Conservation (phyloP, 768 basidiomycete genomes). For the Terana coerulea region DNA sequence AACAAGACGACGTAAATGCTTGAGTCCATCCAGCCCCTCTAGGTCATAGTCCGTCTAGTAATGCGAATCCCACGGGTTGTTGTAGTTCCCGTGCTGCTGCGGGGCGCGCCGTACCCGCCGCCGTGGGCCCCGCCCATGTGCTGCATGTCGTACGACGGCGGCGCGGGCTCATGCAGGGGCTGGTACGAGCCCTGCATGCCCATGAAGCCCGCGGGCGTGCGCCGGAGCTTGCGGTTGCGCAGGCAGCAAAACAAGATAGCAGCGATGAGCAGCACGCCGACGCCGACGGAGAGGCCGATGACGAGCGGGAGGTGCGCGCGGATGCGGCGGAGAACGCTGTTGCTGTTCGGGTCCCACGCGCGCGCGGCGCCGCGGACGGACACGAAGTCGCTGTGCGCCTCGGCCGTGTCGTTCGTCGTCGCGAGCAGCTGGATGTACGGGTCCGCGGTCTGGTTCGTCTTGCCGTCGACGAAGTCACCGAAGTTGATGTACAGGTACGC, state of each 20-base stretch:
- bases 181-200: constrained; percentile 23
- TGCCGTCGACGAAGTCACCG: constrained; percentile 53
- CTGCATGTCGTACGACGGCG: constrained; percentile 27
- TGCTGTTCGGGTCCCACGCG: constrained; percentile 12
- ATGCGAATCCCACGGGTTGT: constrained; percentile 25
- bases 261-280: constrained; percentile 53
- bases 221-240: constrained; percentile 4
- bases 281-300: constrained; percentile 67
- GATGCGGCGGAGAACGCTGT: constrained; percentile 47
- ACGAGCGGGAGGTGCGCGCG: constrained; percentile 61
- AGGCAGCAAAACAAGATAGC: constrained; percentile 26
- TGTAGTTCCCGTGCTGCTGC: constrained; percentile 15
- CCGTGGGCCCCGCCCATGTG: constrained; percentile 12
- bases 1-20: neutral
- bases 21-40: neutral
- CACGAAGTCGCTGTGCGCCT: constrained; percentile 34
- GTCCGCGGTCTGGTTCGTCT: constrained; percentile 29
- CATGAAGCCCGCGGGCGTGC: constrained; percentile 17
- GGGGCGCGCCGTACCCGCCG: constrained; percentile 4
- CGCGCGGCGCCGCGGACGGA: constrained; percentile 20
- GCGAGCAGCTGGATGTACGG: constrained; percentile 67
- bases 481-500: constrained; percentile 61
- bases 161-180: constrained; percentile 28
- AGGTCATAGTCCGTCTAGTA: constrained; percentile 17
- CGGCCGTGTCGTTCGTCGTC: constrained; percentile 42